A percentile compares a stretch with the other conserved stretches of the same genome.
Evolutionary conservation across 2,329 filamentous ascomycete genomes (phyloP).

Genomic region (Aulographum hederae): DNA sequence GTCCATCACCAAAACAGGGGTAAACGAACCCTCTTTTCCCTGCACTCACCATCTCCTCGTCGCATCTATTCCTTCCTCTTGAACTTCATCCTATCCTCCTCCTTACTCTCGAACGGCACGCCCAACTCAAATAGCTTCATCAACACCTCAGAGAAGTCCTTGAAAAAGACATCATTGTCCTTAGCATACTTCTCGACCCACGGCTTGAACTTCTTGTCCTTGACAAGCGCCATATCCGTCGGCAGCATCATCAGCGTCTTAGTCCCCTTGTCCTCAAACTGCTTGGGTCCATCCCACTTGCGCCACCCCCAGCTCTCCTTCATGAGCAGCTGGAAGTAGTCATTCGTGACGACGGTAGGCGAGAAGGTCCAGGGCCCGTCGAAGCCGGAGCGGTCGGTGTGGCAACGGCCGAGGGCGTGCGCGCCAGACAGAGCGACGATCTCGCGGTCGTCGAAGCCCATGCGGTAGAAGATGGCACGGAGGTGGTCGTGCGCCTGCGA

Average conservation of each 20-base stretch:
- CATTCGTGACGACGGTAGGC: conserved; percentile 81
- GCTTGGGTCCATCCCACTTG: conserved; percentile 83
- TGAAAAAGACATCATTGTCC: conserved; percentile 83
- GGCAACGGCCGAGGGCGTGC: conserved; percentile 78
- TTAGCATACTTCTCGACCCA: conserved; percentile 77
- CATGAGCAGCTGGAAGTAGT: conserved; percentile 76
- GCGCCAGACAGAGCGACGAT: conserved; percentile 81
- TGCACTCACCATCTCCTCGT: too few relatives aligned
- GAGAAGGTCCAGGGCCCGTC: conserved; percentile 86
- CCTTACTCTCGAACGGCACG: conserved; percentile 55
- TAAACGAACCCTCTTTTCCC: too few relatives aligned
- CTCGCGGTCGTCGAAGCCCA: conserved; percentile 95
- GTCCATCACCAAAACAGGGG: too few relatives aligned
- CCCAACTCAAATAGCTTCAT: conserved; percentile 82
- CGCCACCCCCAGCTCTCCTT: conserved; percentile 85
- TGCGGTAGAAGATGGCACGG: conserved; percentile 81
- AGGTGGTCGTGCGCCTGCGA: conserved; percentile 64
- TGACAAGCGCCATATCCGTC: conserved; percentile 68
- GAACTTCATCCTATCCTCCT: conserved; percentile 25
- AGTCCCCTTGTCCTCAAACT: conserved; percentile 75
- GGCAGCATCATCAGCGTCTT: conserved; percentile 96
- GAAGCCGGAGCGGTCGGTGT: conserved; percentile 74
- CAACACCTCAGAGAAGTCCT: conserved; percentile 68
- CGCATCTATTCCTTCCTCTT: too few relatives aligned
- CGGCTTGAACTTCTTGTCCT: conserved; percentile 72